Evolutionary conservation across 75 land plant genomes (phyloP).

Genomic region (Selaginella moellendorffii): DNA sequence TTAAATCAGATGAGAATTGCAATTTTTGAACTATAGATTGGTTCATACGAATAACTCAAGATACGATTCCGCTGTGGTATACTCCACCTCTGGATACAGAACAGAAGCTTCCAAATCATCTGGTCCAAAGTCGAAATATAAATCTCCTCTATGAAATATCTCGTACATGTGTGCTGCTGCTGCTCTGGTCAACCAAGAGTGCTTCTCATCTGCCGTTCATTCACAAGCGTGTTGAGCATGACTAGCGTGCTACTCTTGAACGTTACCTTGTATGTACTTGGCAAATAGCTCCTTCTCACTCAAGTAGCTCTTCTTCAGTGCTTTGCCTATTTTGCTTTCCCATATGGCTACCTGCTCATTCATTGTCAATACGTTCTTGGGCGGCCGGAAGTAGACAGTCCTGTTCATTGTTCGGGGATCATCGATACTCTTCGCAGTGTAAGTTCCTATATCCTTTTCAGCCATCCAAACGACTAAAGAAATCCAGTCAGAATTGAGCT

Average conservation of each 20-base stretch:
- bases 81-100: conserved; percentile 43
- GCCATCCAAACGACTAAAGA: conserved; percentile 34
- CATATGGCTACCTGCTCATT: conserved; percentile 37
- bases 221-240: background rate
- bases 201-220: conserved; percentile 21
- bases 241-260: no score
- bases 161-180: conserved; percentile 38
- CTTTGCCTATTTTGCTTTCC: conserved; percentile 36
- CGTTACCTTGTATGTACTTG: conserved; percentile 23
- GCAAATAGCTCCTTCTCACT: conserved; percentile 14
- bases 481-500: background rate
- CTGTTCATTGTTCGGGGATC: conserved; percentile 53
- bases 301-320: conserved; percentile 3
- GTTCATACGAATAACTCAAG: conserved; percentile 17
- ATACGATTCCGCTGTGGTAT: conserved; percentile 42
- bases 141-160: conserved; percentile 48
- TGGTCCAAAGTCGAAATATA: conserved; percentile 30
- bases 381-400: conserved; percentile 33
- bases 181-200: conserved; percentile 9
- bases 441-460: conserved; percentile 43
- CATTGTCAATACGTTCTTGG: conserved; percentile 25
- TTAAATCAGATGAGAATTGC: no score
- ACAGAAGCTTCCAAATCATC: conserved; percentile 33
- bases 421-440: conserved; percentile 34
- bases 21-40: no score